These are phyloP conservation scores for Phlebiopsis flavidoalba DNA, from an alignment of 768 basidiomycete genomes.

Conservation along the genomic window DNA sequence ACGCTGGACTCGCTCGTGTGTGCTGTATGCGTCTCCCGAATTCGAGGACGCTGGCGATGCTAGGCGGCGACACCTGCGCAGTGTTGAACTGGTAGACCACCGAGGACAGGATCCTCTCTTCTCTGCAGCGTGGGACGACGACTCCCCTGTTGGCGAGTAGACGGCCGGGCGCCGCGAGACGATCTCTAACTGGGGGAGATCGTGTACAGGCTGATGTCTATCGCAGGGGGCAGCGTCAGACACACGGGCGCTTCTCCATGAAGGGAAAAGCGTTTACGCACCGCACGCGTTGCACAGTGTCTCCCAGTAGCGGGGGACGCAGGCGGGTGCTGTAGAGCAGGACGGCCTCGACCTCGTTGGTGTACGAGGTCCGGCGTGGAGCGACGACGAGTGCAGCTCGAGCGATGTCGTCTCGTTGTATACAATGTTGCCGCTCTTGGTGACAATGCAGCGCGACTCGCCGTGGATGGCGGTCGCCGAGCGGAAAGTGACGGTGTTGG, in stretches of 20 bases:
- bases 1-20: conserved; percentile 21
- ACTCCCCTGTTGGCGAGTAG: not conserved
- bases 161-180: conserved; percentile 8
- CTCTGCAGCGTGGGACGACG: not conserved
- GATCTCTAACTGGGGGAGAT: conserved; percentile 22
- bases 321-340: conserved; percentile 22
- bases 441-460: conserved; percentile 54
- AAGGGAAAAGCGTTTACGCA: conserved; percentile 7
- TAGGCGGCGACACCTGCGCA: conserved; percentile 15
- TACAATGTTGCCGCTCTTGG: conserved; percentile 41
- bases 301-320: conserved; percentile 21
- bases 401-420: conserved; percentile 44
- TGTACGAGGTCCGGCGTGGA: conserved; percentile 16
- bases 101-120: conserved; percentile 18
- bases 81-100: conserved; percentile 23
- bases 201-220: conserved; percentile 19
- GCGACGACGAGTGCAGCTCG: conserved; percentile 16
- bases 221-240: not conserved
- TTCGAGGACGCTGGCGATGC: conserved; percentile 19
- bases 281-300: conserved; percentile 15
- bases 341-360: conserved; percentile 18
- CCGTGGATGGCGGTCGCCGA: conserved; percentile 46
- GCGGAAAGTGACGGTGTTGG: conserved; percentile 64
- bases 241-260: not conserved
- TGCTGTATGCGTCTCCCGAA: conserved; percentile 15